Percentiles rank a stretch among this genome's conserved stretches.
phyloP scores from a whole-genome alignment of 2,329 filamentous ascomycete species.

The Ilyonectria mors-panacis region DNA sequence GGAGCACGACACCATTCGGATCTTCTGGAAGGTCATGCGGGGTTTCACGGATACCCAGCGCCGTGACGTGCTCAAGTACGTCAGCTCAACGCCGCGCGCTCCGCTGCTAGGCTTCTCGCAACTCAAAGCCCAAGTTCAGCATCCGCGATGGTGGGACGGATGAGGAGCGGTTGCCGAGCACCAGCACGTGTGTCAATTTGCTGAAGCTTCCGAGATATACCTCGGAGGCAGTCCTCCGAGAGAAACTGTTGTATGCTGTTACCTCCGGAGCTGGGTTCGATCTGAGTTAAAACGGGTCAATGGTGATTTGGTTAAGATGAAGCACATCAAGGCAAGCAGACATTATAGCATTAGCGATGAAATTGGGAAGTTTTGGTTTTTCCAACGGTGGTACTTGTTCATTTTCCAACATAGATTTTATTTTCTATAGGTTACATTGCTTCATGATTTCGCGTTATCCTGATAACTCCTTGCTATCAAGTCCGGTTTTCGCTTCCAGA shows the following conservation, averaged over 20 bases:
- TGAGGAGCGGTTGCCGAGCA: constrained; percentile 86
- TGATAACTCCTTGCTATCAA: constrained; percentile 69
- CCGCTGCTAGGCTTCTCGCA: constrained; percentile 91
- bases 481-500: constrained; percentile 80
- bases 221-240: constrained; percentile 74
- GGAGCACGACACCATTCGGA: constrained; percentile 87
- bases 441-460: constrained; percentile 27
- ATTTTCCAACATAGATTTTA: constrained; percentile 9
- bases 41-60: constrained; percentile 82
- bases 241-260: constrained; percentile 91
- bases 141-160: constrained; percentile 80
- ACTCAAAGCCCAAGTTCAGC: constrained; percentile 87
- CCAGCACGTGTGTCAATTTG: constrained; percentile 96
- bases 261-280: constrained; percentile 95
- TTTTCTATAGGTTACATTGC: constrained; percentile 11
- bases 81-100: constrained; percentile 92
- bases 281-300: constrained; percentile 67
- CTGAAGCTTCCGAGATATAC: constrained; percentile 91
- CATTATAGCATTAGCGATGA: constrained; percentile 39
- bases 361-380: constrained; percentile 16
- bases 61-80: constrained; percentile 92
- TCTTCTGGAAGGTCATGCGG: constrained; percentile 94
- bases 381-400: constrained; percentile 5
- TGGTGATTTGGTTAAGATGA: constrained; percentile 12
- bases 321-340: constrained; percentile 11